These are phyloP conservation scores for Globisporangium middletonii DNA, from an alignment of 352 stramenopile species.

Conservation along the genomic window DNA sequence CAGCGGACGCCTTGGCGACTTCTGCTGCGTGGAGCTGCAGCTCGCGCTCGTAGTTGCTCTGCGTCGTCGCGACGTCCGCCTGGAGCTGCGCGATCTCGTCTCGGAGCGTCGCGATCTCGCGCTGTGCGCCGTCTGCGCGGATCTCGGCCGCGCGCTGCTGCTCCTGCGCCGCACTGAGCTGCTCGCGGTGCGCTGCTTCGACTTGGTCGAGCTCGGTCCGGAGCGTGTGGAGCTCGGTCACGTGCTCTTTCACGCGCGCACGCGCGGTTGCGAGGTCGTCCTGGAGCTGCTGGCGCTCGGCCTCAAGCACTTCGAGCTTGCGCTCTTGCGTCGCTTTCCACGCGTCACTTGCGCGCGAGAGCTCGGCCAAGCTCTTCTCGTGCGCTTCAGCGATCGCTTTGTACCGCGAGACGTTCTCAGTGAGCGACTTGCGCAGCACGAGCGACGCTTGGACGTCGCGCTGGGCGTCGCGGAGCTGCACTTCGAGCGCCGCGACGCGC, in stretches of 20 bases:
- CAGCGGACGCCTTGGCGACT: conserved; percentile 44
- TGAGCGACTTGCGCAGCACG: conserved; percentile 52
- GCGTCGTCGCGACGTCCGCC: conserved; percentile 34
- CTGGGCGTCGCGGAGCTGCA: conserved; percentile 55
- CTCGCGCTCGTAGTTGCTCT: conserved; percentile 83
- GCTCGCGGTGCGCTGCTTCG: conserved; percentile 30
- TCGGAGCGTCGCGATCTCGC: conserved; percentile 40
- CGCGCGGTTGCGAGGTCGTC: conserved; percentile 43
- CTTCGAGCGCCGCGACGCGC: conserved; percentile 52
- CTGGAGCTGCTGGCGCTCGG: conserved; percentile 28
- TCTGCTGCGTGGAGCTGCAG: conserved; percentile 70
- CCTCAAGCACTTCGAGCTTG: conserved; percentile 41
- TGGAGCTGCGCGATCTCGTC: conserved; percentile 43
- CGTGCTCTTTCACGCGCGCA: conserved; percentile 49
- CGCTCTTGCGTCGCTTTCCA: conserved; percentile 50
- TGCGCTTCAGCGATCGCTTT: conserved; percentile 73
- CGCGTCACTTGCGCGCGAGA: conserved; percentile 55
- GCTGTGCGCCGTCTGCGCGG: conserved; percentile 30
- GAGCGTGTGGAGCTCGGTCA: conserved; percentile 49
- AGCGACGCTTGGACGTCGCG: conserved; percentile 49
- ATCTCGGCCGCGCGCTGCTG: conserved; percentile 41
- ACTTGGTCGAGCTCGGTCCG: conserved; percentile 57
- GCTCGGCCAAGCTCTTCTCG: conserved; percentile 55
- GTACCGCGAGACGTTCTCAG: conserved; percentile 60
- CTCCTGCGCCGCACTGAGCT: conserved; percentile 35